Evolutionary conservation across 345 rosid genomes (phyloP), one percentile per base, ranked within the genome.

Genomic region (Adansonia digitata): DNA sequence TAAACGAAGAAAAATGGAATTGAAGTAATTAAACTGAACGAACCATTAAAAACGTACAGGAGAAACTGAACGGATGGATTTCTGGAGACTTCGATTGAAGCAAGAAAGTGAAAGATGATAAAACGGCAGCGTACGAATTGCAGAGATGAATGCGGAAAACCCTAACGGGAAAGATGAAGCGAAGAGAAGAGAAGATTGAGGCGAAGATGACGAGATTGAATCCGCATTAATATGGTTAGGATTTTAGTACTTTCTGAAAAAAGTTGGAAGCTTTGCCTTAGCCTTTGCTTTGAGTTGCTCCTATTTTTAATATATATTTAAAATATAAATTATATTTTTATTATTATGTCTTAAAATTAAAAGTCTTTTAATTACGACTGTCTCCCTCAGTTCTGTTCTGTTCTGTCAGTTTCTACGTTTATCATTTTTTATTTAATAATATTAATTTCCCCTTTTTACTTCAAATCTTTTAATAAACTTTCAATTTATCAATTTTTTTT

Each of bases 211-310:
- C 12, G 71, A 79, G 69, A 69, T 40, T 40, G 74, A 55, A 26
- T 15, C 48, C 74, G 51, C 31, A 68, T 70, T 63, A 60, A 60
- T 77, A 60, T 77, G n/a, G 2, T 49, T 67, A 3, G 26, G 20
- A 26, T 29, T 43, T 67, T 43, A 61, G 66, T 18, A 53, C 46
- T 68, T 73, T 46, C 46, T n/a, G n/a, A n/a, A 9, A 20, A 69
- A 45, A 67, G 79, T 74, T 40, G 73, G 80, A 82, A 75, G 64
- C 74, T 35, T 69, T 56, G 69, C 65, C 42, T 80, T 66, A 13
- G 70, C 9, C 11, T 42, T 24, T 66, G 52, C 6, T 24, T 42
- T 43, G 34, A 66, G 20, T 2, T 74, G 61, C 70, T 71, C 57
- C 42, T 22, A 12, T 24, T 43, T 67, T 43, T 24, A 13, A 52